Percentiles rank a stretch among this genome's conserved stretches.
Evolutionary conservation across 148 eudicot genomes (phyloP).

Genomic region (Fagopyrum tataricum): DNA sequence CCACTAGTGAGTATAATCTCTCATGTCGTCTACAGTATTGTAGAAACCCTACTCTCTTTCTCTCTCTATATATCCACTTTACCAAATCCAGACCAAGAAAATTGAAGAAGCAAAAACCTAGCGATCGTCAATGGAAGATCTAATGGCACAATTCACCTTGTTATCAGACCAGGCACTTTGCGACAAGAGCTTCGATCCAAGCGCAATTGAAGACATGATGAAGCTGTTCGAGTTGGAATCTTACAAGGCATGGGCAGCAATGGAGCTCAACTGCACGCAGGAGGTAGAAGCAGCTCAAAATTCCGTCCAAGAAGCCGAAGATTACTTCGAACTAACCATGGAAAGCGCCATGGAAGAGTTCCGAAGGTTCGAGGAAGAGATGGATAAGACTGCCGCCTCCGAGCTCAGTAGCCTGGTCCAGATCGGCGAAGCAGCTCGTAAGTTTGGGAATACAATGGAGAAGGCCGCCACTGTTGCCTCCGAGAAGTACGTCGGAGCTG

Average conservation of each 20-base stretch:
- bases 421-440: slow-evolving; percentile 42
- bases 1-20: not conserved
- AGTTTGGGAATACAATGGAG: slow-evolving; percentile 49
- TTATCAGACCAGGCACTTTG: slow-evolving; percentile 45
- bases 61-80: not conserved
- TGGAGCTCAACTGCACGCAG: slow-evolving; percentile 37
- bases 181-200: slow-evolving; percentile 65
- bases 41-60: not conserved
- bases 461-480: slow-evolving; percentile 58
- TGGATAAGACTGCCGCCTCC: slow-evolving; percentile 29
- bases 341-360: slow-evolving; percentile 75
- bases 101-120: not conserved
- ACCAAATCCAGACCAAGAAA: not conserved
- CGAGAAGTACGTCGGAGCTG: slow-evolving; percentile 65
- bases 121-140: slow-evolving; percentile 17
- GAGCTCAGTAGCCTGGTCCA: slow-evolving; percentile 38
- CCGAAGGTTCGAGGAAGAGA: slow-evolving; percentile 44
- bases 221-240: slow-evolving; percentile 72
- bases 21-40: not conserved
- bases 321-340: slow-evolving; percentile 54
- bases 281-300: slow-evolving; percentile 33
- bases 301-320: slow-evolving; percentile 43
- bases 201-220: slow-evolving; percentile 55
- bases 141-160: slow-evolving; percentile 14
- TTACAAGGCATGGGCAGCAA: slow-evolving; percentile 69